Evolutionary conservation across 768 basidiomycete species (phyloP).

Genomic region (Leucosporidium yakuticum): DNA sequence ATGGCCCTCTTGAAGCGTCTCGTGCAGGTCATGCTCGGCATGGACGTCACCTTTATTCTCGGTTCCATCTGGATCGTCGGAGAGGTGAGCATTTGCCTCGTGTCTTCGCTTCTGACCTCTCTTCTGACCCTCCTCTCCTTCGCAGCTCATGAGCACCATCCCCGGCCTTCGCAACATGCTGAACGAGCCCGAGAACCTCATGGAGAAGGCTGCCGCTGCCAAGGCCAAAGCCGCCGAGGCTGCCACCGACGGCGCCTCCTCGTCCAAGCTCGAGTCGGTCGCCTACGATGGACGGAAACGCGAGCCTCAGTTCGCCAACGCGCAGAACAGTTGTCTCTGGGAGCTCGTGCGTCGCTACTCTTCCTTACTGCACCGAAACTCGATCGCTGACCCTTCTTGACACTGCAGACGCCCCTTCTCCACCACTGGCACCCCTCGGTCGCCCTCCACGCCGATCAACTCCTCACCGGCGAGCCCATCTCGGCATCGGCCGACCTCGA

Average conservation of each 20-base stretch:
- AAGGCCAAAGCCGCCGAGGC: neutral
- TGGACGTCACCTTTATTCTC: conserved; percentile 77
- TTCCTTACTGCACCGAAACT: neutral
- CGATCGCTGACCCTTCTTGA: neutral
- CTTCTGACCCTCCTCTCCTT: neutral
- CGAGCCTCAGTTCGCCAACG: conserved; percentile 78
- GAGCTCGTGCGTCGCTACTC: conserved; percentile 64
- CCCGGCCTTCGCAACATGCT: conserved; percentile 51
- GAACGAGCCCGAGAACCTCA: conserved; percentile 40
- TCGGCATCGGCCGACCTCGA: conserved; percentile 82
- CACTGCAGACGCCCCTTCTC: conserved; percentile 62
- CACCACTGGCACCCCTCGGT: conserved; percentile 87
- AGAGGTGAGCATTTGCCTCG: conserved; percentile 55
- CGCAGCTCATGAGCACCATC: conserved; percentile 53
- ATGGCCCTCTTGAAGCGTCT: conserved; percentile 77
- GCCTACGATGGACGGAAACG: conserved; percentile 81
- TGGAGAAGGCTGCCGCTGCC: conserved; percentile 18
- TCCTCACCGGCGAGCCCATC: conserved; percentile 64
- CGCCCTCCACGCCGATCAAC: conserved; percentile 74
- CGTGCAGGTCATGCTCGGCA: conserved; percentile 67
- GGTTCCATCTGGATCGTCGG: conserved; percentile 81
- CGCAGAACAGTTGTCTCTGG: conserved; percentile 74
- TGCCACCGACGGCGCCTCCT: neutral
- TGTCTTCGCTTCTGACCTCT: neutral
- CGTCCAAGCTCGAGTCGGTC: conserved; percentile 7